A percentile compares a stretch with the other conserved stretches of the same genome.
Conservation (phyloP, 129 eudicot species). For the Calendula officinalis region DNA sequence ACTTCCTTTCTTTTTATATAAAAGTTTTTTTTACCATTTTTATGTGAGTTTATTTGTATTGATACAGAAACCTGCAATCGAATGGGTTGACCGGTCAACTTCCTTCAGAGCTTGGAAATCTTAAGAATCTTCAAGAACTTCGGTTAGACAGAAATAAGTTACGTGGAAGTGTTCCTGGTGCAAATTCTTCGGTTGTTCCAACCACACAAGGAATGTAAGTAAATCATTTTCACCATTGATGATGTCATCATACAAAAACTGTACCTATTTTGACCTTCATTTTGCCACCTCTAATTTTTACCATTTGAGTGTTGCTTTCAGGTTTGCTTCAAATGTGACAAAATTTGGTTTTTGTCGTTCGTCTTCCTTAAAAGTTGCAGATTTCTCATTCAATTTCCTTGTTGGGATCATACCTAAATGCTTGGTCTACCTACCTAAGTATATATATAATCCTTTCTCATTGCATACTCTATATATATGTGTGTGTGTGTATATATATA, state of each 20-base stretch:
- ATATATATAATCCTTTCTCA: conserved; percentile 15
- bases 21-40: background rate
- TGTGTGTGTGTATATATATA: background rate
- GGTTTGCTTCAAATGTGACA: conserved; percentile 57
- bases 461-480: conserved; percentile 2
- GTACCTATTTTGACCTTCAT: background rate
- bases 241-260: background rate
- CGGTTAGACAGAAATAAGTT: conserved; percentile 84
- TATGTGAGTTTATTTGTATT: conserved; percentile 9
- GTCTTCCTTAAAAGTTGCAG: conserved; percentile 66
- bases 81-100: conserved; percentile 82
- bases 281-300: background rate
- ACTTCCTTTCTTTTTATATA: background rate
- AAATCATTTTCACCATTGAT: background rate
- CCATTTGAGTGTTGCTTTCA: conserved; percentile 18
- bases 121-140: conserved; percentile 79
- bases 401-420: conserved; percentile 85
- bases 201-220: conserved; percentile 66
- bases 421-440: conserved; percentile 84
- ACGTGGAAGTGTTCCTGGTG: conserved; percentile 72
- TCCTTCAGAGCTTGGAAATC: conserved; percentile 68
- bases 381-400: conserved; percentile 78
- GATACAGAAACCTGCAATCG: conserved; percentile 76
- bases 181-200: conserved; percentile 40
- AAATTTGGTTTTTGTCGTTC: conserved; percentile 74